Evolutionary conservation across 768 basidiomycete genomes (phyloP).

Genomic region (Boletellus sp.): DNA sequence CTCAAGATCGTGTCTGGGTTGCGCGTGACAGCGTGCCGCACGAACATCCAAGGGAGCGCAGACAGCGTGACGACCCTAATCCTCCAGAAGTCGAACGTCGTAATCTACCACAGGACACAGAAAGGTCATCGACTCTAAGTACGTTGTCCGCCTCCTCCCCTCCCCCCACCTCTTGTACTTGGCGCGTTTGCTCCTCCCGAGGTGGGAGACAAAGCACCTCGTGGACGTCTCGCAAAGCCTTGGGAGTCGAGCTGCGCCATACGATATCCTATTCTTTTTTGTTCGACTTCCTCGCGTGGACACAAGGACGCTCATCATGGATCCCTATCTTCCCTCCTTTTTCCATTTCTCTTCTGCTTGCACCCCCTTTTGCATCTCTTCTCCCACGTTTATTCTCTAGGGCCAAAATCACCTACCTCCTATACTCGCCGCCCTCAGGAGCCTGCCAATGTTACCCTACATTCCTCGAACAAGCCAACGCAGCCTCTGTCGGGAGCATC

Average conservation of each 20-base stretch:
- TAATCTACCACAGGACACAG: slow-evolving; percentile 26
- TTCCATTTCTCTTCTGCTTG: slow-evolving; percentile 28
- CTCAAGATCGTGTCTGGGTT: slow-evolving; percentile 27
- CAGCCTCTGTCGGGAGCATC: slow-evolving; percentile 12
- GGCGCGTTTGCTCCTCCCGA: slow-evolving; percentile 38
- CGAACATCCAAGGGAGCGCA: slow-evolving; percentile 23
- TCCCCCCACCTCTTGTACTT: slow-evolving; percentile 33
- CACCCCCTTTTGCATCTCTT: slow-evolving; percentile 27
- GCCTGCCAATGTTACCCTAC: slow-evolving; percentile 7
- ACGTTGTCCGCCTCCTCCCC: slow-evolving; percentile 46
- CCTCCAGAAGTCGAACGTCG: slow-evolving; percentile 20
- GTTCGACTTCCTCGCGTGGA: slow-evolving; percentile 39
- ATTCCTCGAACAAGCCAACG: slow-evolving; percentile 14
- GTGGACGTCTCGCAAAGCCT: slow-evolving; percentile 43
- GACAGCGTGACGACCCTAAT: slow-evolving; percentile 24
- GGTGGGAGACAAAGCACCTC: slow-evolving; percentile 32
- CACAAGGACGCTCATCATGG: slow-evolving; percentile 41
- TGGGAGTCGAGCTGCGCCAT: slow-evolving; percentile 40
- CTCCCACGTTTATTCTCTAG: slow-evolving; percentile 39
- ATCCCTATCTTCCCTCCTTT: slow-evolving; percentile 32
- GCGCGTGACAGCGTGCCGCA: slow-evolving; percentile 10
- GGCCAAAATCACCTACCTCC: slow-evolving; percentile 36
- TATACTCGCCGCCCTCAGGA: slow-evolving; percentile 31
- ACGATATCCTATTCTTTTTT: slow-evolving; percentile 31
- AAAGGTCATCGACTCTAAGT: slow-evolving; percentile 39